Evolutionary conservation across 192 early-diverging fungal species (phyloP).

Genomic region (Coemansia sp.): DNA sequence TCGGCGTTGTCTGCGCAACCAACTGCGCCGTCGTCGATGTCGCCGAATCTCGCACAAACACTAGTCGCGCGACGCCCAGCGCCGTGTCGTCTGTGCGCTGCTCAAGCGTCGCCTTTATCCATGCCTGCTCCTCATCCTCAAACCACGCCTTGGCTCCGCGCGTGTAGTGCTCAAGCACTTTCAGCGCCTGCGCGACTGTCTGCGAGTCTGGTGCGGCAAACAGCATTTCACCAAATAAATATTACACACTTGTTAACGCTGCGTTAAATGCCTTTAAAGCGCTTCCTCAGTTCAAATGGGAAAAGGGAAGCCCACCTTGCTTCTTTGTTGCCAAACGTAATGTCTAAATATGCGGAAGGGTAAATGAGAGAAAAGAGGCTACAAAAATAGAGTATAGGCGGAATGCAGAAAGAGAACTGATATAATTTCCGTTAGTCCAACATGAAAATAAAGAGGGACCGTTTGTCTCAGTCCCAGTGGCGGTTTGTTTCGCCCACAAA

Average conservation of each 20-base stretch:
- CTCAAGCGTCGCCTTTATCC: constrained; percentile 67
- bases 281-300: too few species aligned
- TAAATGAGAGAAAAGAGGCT: constrained; percentile 6
- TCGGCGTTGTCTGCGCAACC: constrained; percentile 29
- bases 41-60: constrained; percentile 45
- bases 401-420: background rate
- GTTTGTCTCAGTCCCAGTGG: background rate
- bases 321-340: too few species aligned
- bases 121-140: constrained; percentile 79
- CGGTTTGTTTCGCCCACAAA: background rate
- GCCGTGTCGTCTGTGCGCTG: constrained; percentile 43
- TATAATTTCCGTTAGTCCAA: background rate
- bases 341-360: background rate
- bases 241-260: background rate
- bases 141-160: constrained; percentile 86
- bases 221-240: constrained; percentile 19
- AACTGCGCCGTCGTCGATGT: constrained; percentile 37
- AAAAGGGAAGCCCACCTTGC: too few species aligned
- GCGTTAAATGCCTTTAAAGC: too few species aligned
- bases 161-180: constrained; percentile 64
- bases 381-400: constrained; percentile 5
- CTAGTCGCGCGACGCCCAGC: constrained; percentile 41
- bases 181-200: constrained; percentile 42
- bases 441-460: background rate
- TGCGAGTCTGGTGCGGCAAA: constrained; percentile 31